Evolutionary conservation across 371 early-diverging fungal genomes (phyloP).

Genomic region (Syncephalastrum sp.): DNA sequence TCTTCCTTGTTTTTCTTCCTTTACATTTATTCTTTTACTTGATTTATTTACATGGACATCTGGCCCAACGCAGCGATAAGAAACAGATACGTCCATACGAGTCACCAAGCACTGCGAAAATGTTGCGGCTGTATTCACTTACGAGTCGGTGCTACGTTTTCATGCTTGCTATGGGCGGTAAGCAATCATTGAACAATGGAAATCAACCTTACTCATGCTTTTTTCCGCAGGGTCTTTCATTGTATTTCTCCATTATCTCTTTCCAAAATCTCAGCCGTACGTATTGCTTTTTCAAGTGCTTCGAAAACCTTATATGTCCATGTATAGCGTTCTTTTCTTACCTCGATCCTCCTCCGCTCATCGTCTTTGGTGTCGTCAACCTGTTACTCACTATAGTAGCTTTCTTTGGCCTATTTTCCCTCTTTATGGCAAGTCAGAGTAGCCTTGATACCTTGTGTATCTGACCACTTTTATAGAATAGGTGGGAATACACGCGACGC

Average conservation of each 20-base stretch:
- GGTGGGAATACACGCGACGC: conserved; percentile 5
- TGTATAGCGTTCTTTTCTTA: conserved; percentile 23
- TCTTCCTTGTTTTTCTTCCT: no score
- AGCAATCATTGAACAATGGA: neutral
- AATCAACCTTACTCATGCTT: neutral
- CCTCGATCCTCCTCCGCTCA: conserved; percentile 11
- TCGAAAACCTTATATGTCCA: neutral
- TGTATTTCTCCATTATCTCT: conserved; percentile 22
- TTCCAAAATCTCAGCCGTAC: conserved; percentile 22
- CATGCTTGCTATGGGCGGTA: conserved; percentile 47
- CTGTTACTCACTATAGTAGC: conserved; percentile 13
- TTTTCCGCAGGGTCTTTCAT: neutral
- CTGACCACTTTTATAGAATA: conserved; percentile 8
- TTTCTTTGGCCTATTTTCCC: conserved; percentile 5
- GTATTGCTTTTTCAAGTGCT: neutral
- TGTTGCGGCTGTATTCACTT: conserved; percentile 53
- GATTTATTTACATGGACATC: no score
- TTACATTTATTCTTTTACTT: no score
- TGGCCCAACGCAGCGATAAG: no score
- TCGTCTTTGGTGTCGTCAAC: conserved; percentile 20
- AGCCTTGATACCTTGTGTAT: no score
- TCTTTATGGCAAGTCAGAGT: conserved; percentile 15
- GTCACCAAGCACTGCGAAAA: conserved; percentile 26
- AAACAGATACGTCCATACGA: no score
- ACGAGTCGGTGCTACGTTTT: conserved; percentile 31